Evolutionary conservation across 192 early-diverging fungal species (phyloP).

Genomic region (Phlyctochytrium planicorne): DNA sequence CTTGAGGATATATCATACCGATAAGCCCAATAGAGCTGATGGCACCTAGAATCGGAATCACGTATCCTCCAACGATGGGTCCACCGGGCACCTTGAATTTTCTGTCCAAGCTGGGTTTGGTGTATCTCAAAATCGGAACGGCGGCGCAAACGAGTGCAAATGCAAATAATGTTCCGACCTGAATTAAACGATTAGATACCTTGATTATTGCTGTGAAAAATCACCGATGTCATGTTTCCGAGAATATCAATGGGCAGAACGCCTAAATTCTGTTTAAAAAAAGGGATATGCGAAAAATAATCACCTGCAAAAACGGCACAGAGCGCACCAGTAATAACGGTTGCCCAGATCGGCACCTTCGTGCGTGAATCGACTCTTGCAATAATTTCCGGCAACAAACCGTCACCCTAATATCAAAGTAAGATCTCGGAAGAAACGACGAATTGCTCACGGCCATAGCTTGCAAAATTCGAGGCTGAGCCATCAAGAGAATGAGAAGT

Average conservation of each 20-base stretch:
- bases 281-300: too few species aligned
- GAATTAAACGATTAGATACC: too few species aligned
- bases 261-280: too few species aligned
- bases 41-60: background rate
- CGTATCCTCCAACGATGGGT: background rate
- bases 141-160: background rate
- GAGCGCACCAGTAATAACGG: conserved; percentile 61
- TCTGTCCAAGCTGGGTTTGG: background rate
- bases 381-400: conserved; percentile 74
- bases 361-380: conserved; percentile 61
- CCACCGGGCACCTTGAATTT: conserved; percentile 2
- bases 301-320: conserved; percentile 68
- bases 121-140: background rate
- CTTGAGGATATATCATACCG: background rate
- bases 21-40: background rate
- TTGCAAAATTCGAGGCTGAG: conserved; percentile 85
- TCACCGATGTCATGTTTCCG: conserved; percentile 71
- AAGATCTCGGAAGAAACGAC: background rate
- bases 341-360: conserved; percentile 37
- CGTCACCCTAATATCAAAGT: conserved; percentile 52
- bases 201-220: too few species aligned
- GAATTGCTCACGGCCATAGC: conserved; percentile 70
- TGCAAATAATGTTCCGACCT: background rate
- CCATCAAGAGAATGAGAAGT: conserved; percentile 70
- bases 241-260: conserved; percentile 80